Evolutionary conservation across 2,329 filamentous ascomycete genomes (phyloP), one percentile per base, ranked within the genome.

Genomic region (Claviceps arundinis): DNA sequence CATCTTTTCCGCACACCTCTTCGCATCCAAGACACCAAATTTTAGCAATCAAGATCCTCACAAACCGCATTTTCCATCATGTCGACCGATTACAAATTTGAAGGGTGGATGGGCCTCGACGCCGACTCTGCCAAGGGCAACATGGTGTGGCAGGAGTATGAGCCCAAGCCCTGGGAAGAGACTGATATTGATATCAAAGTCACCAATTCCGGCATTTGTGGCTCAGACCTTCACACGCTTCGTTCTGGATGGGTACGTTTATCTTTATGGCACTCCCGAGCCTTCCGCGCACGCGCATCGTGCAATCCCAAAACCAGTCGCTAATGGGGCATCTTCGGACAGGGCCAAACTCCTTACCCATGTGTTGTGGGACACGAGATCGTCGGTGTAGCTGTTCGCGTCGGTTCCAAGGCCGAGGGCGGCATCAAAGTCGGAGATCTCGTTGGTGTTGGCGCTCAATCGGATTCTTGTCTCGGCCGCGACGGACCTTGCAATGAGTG

Each of bases 81-180:
- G 56, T 50, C 62, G 8, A 64, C 61, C 42, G 64, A 69, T 54
- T 68, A 71, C 60, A 74, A 72, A 61, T 77, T 77, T 54, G 64
- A 76, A 57, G 74, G 75, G 44, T 78, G 75, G 75, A 57, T 77
- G 46, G 75, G 72, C 57, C 62, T 70, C 45, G 63, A 65, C 52
- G 57, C 66, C 13, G 64, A 66, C 2, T 61, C 71, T 19, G 67
- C 61, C 54, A 62, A 77, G 5, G 75, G 75, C 50, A 76, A 78
- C 50, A 77, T 79, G 75, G 62, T 69, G 37, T 78, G 76, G 75
- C 68, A 67, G 42, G 66, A 75, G 52, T 84, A 76, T 52, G 71
- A 80, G 64, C 80, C 80, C 40, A 85, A 85, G 70, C 65, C 68
- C n/a, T 85, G 80, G 76, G 75, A 80, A 45, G 81, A 85, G 62